phyloP scores from a whole-genome alignment of 1,139 yeast genomes.

The Magnusiomyces sp. region DNA sequence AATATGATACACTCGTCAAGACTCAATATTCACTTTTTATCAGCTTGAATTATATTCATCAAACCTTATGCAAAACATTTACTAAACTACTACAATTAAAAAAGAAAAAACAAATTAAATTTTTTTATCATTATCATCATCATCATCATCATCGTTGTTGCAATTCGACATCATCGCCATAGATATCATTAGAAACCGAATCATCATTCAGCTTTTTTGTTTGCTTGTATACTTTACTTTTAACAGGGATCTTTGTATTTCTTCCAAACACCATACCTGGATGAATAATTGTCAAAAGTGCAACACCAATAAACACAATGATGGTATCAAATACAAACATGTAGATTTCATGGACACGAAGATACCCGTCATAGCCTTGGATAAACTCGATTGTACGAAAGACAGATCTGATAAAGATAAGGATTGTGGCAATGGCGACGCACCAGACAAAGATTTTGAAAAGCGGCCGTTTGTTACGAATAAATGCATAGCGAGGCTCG shows the following conservation, averaged over 20 bases:
- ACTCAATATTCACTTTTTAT: too few species aligned
- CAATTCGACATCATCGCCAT: too few species aligned
- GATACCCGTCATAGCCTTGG: constrained; percentile 65
- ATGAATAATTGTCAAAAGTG: constrained; percentile 46
- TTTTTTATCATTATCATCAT: too few species aligned
- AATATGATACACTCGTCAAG: too few species aligned
- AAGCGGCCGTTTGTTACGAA: constrained; percentile 34
- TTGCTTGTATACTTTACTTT: too few species aligned
- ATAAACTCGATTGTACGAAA: constrained; percentile 74
- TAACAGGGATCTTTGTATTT: constrained; percentile 8
- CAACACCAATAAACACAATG: constrained; percentile 47
- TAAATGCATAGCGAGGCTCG: constrained; percentile 36
- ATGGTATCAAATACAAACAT: constrained; percentile 71
- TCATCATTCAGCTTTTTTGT: too few species aligned
- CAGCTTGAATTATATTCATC: too few species aligned
- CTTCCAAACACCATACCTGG: constrained; percentile 40
- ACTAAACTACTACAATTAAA: too few species aligned
- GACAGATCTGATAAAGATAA: constrained; percentile 61
- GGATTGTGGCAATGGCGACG: constrained; percentile 30
- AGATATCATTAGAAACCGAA: too few species aligned
- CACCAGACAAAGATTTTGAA: constrained; percentile 31
- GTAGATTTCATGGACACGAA: constrained; percentile 62
- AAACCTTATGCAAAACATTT: too few species aligned
- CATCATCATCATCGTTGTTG: too few species aligned
- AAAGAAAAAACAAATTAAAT: too few species aligned